Conservation (phyloP, 257 asterid genomes). For the Solanum chiquidenum region DNA sequence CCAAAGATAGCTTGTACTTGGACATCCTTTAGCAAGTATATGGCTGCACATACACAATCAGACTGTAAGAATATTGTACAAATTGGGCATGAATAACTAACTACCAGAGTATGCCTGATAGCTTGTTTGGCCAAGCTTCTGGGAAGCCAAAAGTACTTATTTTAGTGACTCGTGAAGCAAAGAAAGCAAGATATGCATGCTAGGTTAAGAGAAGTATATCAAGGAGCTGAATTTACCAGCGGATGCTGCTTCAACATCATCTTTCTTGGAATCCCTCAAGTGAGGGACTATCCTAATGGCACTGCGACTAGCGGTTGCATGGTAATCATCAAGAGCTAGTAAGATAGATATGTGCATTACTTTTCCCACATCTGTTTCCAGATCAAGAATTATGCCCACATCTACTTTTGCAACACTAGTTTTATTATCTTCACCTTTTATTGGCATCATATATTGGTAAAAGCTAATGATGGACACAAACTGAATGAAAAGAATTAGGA, state of each 20-base stretch:
- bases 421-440: background rate
- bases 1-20: constrained; percentile 16
- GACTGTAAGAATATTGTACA: background rate
- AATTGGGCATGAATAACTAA: background rate
- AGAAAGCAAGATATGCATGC: background rate
- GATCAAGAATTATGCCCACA: constrained; percentile 36
- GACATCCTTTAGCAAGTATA: constrained; percentile 9
- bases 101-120: background rate
- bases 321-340: constrained; percentile 35
- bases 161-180: background rate
- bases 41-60: constrained; percentile 7
- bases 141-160: background rate
- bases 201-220: background rate
- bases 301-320: background rate
- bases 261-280: constrained; percentile 17
- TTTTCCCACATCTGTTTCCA: constrained; percentile 11
- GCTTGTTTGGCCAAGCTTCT: background rate
- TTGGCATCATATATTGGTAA: background rate
- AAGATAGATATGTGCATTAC: constrained; percentile 15
- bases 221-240: constrained; percentile 7
- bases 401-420: background rate
- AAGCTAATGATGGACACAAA: background rate
- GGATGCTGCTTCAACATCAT: constrained; percentile 26
- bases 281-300: constrained; percentile 23
- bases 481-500: background rate